A percentile compares a stretch with the other conserved stretches of the same genome.
These are phyloP conservation scores for Royoungia palumana DNA, from an alignment of 768 basidiomycete genomes.

Conservation along the genomic window DNA sequence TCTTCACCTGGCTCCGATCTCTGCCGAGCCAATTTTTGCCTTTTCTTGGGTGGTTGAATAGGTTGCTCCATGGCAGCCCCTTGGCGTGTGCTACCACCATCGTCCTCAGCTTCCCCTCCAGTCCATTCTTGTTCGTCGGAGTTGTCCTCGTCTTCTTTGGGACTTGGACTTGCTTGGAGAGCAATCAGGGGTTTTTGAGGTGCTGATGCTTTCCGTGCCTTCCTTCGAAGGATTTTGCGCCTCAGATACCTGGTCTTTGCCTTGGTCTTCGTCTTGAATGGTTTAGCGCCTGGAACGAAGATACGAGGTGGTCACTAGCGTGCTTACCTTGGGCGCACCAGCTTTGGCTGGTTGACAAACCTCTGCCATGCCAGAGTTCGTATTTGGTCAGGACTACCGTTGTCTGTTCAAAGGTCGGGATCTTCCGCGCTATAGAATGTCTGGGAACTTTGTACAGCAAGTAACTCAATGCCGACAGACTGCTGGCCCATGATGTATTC, in stretches of 20 bases:
- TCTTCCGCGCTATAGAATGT: too few relatives aligned
- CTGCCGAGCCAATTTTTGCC: constrained; percentile 35
- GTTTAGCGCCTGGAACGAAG: neutral
- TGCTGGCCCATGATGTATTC: too few relatives aligned
- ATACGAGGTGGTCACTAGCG: neutral
- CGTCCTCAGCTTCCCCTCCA: constrained; percentile 21
- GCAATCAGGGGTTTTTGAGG: constrained; percentile 24
- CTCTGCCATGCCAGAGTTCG: constrained; percentile 8
- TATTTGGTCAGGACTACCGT: too few relatives aligned
- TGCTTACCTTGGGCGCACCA: constrained; percentile 21
- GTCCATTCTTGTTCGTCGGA: constrained; percentile 14
- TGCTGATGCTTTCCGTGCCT: constrained; percentile 39
- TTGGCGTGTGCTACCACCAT: constrained; percentile 5
- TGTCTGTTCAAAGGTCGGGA: too few relatives aligned
- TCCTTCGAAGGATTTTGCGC: constrained; percentile 66
- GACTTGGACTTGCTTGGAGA: constrained; percentile 11
- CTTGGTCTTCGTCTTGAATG: constrained; percentile 54
- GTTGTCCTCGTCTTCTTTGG: constrained; percentile 24
- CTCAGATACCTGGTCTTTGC: constrained; percentile 72
- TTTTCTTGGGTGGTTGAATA: constrained; percentile 41
- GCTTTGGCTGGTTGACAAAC: neutral
- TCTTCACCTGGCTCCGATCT: constrained; percentile 18
- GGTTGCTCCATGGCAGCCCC: constrained; percentile 3
- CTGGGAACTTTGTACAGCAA: too few relatives aligned
- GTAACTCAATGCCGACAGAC: too few relatives aligned